A percentile compares a stretch with the other conserved stretches of the same genome.
Evolutionary conservation across 2,329 filamentous ascomycete genomes (phyloP).

Genomic region (Beauveria asiatica): DNA sequence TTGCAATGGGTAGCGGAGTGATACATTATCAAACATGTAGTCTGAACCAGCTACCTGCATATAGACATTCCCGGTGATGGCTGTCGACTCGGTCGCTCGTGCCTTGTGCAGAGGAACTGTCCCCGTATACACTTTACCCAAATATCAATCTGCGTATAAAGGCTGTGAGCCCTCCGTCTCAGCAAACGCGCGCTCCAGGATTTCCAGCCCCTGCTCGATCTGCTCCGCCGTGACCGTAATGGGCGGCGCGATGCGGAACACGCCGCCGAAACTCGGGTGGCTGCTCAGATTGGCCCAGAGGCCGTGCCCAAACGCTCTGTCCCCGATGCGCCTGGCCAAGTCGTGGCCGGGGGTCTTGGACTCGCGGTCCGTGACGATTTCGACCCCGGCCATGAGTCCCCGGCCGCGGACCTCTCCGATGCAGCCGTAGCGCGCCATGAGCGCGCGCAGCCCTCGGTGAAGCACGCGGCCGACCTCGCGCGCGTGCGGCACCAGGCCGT

Average conservation of each 20-base stretch:
- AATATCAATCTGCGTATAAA: constrained; percentile 14
- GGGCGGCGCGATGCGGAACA: constrained; percentile 52
- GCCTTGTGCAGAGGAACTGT: no score
- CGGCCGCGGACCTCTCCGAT: constrained; percentile 54
- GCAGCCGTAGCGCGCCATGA: constrained; percentile 46
- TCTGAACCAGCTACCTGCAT: no score
- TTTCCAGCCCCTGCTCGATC: constrained; percentile 40
- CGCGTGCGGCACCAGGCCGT: constrained; percentile 41
- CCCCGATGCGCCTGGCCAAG: constrained; percentile 38
- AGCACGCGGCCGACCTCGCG: constrained; percentile 35
- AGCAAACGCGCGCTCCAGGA: constrained; percentile 49
- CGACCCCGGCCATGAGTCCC: constrained; percentile 49
- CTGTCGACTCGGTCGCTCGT: no score
- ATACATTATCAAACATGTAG: no score
- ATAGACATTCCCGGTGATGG: no score
- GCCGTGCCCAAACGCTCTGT: constrained; percentile 41
- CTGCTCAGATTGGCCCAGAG: constrained; percentile 49
- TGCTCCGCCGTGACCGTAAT: constrained; percentile 46
- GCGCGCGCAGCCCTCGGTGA: constrained; percentile 34
- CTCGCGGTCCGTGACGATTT: constrained; percentile 43
- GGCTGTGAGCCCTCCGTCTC: constrained; percentile 24
- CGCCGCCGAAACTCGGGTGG: constrained; percentile 45
- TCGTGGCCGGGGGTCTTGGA: constrained; percentile 39
- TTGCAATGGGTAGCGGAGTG: no score
- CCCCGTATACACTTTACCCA: no score